These are phyloP conservation scores for Plasmodium blacklocki DNA, from an alignment of 169 alveolate genomes.

Conservation along the genomic window DNA sequence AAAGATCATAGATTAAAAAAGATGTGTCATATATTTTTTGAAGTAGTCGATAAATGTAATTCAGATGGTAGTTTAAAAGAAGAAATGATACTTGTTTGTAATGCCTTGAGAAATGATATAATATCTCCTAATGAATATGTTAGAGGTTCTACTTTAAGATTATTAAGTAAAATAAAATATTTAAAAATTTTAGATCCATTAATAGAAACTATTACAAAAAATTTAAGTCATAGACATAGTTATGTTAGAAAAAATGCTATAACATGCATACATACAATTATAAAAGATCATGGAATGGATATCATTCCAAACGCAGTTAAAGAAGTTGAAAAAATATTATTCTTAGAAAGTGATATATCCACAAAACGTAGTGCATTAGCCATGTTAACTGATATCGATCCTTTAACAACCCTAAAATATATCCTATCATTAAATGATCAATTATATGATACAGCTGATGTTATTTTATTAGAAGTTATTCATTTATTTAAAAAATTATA, in stretches of 20 bases:
- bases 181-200: conserved; percentile 93
- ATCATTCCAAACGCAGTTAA: conserved; percentile 88
- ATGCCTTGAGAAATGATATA: conserved; percentile 95
- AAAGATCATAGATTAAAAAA: conserved; percentile 91
- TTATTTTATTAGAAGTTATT: conserved; percentile 88
- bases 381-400: conserved; percentile 89
- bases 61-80: conserved; percentile 96
- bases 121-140: conserved; percentile 96
- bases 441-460: conserved; percentile 85
- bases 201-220: conserved; percentile 92
- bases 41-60: conserved; percentile 94
- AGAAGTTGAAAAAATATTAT: conserved; percentile 86
- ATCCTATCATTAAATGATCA: conserved; percentile 83
- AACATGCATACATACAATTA: conserved; percentile 92
- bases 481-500: conserved; percentile 88
- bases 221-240: conserved; percentile 93
- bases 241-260: conserved; percentile 96
- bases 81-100: conserved; percentile 97
- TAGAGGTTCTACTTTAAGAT: conserved; percentile 96
- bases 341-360: conserved; percentile 92
- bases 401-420: conserved; percentile 90
- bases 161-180: conserved; percentile 92
- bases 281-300: conserved; percentile 92
- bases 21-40: conserved; percentile 95
- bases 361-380: conserved; percentile 94